Evolutionary conservation across 2,329 filamentous ascomycete species (phyloP).

Genomic region (Trichoderma sp.): DNA sequence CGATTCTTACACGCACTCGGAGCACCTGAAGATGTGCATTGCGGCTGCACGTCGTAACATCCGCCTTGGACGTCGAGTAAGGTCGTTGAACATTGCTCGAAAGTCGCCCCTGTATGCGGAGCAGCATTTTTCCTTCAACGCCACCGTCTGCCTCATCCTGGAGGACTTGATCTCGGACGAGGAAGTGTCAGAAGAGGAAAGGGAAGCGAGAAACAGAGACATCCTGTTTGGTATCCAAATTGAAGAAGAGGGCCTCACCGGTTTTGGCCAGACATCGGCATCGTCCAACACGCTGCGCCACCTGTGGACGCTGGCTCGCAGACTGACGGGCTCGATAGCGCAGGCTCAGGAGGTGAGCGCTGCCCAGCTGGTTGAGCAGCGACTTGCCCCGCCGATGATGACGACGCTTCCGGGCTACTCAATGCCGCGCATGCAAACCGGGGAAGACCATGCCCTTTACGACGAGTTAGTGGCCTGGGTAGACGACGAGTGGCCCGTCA

Average conservation of each 20-base stretch:
- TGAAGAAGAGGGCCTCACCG: constrained; percentile 47
- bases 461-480: constrained; percentile 46
- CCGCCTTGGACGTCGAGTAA: constrained; percentile 47
- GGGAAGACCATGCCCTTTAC: constrained; percentile 41
- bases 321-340: constrained; percentile 38
- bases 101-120: constrained; percentile 49
- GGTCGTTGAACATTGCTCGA: constrained; percentile 42
- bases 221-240: constrained; percentile 48
- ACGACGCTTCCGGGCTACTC: constrained; percentile 36
- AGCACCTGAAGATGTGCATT: constrained; percentile 46
- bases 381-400: constrained; percentile 32
- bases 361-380: constrained; percentile 32
- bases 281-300: constrained; percentile 47
- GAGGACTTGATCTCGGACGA: constrained; percentile 47
- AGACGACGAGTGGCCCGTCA: constrained; percentile 43
- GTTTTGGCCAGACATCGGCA: constrained; percentile 35
- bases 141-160: constrained; percentile 53
- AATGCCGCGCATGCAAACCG: constrained; percentile 38
- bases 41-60: constrained; percentile 53
- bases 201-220: constrained; percentile 36
- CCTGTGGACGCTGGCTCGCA: constrained; percentile 43
- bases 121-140: constrained; percentile 56
- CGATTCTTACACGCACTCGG: constrained; percentile 33
- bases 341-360: constrained; percentile 25
- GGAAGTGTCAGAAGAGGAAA: constrained; percentile 33